Evolutionary conservation across 1,139 yeast genomes (phyloP).

Genomic region (Protomyces macrosporus): DNA sequence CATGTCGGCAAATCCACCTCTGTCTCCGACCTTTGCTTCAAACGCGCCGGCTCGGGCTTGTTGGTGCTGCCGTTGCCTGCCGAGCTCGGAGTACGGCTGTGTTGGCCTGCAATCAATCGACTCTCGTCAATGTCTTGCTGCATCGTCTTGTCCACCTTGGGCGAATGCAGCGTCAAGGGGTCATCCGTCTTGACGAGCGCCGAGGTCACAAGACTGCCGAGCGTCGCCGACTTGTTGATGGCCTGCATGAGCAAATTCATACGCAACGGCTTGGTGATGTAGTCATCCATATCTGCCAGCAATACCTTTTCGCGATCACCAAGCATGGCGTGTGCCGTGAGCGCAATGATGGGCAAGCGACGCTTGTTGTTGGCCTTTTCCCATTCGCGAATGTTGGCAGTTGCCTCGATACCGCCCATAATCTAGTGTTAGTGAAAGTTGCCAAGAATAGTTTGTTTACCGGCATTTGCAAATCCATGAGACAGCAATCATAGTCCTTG

Average conservation of each 20-base stretch:
- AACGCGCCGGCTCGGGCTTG: not conserved
- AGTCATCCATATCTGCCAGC: slow-evolving; percentile 53
- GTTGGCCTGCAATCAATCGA: not conserved
- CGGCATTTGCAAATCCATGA: slow-evolving; percentile 57
- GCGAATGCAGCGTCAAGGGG: not conserved
- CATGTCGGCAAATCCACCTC: not conserved
- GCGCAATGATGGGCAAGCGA: slow-evolving; percentile 44
- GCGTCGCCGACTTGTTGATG: slow-evolving; percentile 3
- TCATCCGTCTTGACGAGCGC: not conserved
- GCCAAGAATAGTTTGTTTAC: slow-evolving; percentile 46
- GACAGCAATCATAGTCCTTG: slow-evolving; percentile 46
- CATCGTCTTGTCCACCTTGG: not conserved
- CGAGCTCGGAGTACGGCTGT: not conserved
- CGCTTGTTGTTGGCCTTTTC: slow-evolving; percentile 4
- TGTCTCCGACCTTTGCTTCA: not conserved
- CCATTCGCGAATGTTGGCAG: slow-evolving; percentile 37
- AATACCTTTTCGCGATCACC: slow-evolving; percentile 50
- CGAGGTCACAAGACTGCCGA: slow-evolving; percentile 7
- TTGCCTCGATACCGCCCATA: slow-evolving; percentile 45
- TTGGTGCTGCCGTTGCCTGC: not conserved
- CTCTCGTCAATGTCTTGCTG: not conserved
- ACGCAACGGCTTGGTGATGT: slow-evolving; percentile 48
- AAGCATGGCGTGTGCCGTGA: slow-evolving; percentile 56
- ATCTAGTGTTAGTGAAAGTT: slow-evolving; percentile 47
- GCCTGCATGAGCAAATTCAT: slow-evolving; percentile 5